Conservation (phyloP, 108 stramenopile species). For the Fragilariopsis cylindrus region DNA sequence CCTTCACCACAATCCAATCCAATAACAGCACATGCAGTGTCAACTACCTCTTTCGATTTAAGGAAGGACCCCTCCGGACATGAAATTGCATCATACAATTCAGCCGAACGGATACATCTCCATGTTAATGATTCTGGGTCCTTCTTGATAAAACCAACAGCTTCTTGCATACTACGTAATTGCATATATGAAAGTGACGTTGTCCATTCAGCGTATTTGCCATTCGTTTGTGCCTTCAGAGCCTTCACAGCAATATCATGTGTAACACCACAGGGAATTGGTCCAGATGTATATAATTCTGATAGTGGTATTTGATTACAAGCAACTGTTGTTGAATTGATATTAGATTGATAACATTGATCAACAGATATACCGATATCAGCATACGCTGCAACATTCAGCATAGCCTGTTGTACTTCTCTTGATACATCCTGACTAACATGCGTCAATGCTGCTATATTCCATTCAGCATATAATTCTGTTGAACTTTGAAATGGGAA, state of each 20-base stretch:
- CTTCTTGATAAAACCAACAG: conserved; percentile 33
- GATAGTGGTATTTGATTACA: background rate
- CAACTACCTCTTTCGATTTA: conserved; percentile 11
- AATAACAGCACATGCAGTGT: conserved; percentile 19
- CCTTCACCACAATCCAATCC: conserved; percentile 35
- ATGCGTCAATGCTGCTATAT: conserved; percentile 28
- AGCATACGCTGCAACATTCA: conserved; percentile 17
- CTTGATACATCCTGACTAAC: conserved; percentile 25
- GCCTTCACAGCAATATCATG: conserved; percentile 12
- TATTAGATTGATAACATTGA: background rate
- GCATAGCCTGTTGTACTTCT: conserved; percentile 38
- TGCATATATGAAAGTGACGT: conserved; percentile 40
- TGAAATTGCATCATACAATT: conserved; percentile 39
- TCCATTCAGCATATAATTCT: conserved; percentile 42
- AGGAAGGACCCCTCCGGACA: conserved; percentile 36
- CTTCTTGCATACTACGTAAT: conserved; percentile 48
- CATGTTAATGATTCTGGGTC: conserved; percentile 14
- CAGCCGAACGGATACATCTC: conserved; percentile 28
- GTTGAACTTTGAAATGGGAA: conserved; percentile 42
- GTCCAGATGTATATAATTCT: conserved; percentile 6
- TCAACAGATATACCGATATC: conserved; percentile 7
- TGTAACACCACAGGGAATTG: conserved; percentile 11
- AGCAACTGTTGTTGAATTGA: conserved; percentile 2
- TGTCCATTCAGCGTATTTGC: conserved; percentile 40
- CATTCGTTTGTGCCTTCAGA: conserved; percentile 2